Evolutionary conservation across 2,329 filamentous ascomycete species (phyloP), one percentile per base, ranked within the genome.

Genomic region (Ophiocordyceps camponoti-leonardi): DNA sequence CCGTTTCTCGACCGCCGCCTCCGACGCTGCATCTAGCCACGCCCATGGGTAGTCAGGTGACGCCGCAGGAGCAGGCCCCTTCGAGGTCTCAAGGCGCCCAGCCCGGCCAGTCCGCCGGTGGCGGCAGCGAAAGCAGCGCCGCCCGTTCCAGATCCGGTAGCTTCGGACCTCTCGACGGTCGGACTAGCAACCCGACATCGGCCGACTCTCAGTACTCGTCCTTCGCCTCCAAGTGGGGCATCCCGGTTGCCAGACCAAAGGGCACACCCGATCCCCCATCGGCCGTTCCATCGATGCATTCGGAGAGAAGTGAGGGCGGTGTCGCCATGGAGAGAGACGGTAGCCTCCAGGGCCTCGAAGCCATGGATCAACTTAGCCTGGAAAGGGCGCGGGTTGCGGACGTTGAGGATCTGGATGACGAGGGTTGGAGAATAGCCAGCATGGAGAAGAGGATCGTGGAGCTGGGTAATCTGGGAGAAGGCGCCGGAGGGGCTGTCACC

Each of bases 401-500:
- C 61, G 90, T 94, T 4, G 90, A 95, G 55, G 90, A 96, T 53
- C 67, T 98, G 43, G 90, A 96, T 58, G 88, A 95, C 56, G 85
- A 94, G 50, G 87, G 86, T 19, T 98, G 92, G 92, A 79, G 84
- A 58, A 88, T 93, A 44, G 92, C 90, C 12, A 94, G 87, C 58
- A 76, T 84, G 61, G 86, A 94, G 59, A 83, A 85, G 52, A 77
- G 87, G 55, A 93, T 98, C 50, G 71, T 84, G 44, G 87, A 98
- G 63, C 67, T 94, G 26, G 92, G 90, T 26, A 87, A 83, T 56
- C 67, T 98, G 40, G 92, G 92, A 47, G 92, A 98, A 62, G 92
- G 92, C 54, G 92, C 92, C 43, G 92, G 92, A 51, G 92, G 92
- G 58, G 92, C 92, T 7, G 92, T 98, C 44, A 98, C 90, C 22